A percentile compares a stretch with the other conserved stretches of the same genome.
phyloP scores from a whole-genome alignment of 257 asterid species.

The Forsythia viridissima region DNA sequence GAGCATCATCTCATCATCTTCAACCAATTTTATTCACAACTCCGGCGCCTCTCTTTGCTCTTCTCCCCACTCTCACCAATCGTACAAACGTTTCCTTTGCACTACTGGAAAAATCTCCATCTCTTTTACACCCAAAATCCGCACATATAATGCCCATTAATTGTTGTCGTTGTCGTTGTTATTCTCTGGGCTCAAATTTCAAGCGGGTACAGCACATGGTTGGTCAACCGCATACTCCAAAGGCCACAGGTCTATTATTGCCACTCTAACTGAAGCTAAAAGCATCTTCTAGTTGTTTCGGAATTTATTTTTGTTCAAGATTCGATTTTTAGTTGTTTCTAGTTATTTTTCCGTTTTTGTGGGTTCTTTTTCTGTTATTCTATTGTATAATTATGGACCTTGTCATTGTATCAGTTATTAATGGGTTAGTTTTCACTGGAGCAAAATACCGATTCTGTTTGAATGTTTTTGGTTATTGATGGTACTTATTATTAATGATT shows the following conservation, averaged over 20 bases:
- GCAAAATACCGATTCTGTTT: background rate
- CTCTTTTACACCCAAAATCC: slow-evolving; percentile 27
- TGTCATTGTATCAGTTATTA: background rate
- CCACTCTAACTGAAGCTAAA: background rate
- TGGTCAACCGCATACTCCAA: slow-evolving; percentile 26
- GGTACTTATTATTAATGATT: slow-evolving; percentile 10
- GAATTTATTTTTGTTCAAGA: background rate
- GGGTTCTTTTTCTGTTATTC: background rate
- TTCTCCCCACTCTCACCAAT: slow-evolving; percentile 32
- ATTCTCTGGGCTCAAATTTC: slow-evolving; percentile 21
- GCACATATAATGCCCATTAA: slow-evolving; percentile 12
- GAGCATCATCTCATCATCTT: slow-evolving; percentile 45
- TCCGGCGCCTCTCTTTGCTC: slow-evolving; percentile 33
- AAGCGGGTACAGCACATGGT: slow-evolving; percentile 26
- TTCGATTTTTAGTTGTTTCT: background rate
- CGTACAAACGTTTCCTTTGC: slow-evolving; percentile 18
- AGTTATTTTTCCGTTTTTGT: background rate
- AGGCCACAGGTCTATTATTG: slow-evolving; percentile 47
- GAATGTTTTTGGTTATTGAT: background rate
- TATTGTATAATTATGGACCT: background rate
- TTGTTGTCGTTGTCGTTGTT: slow-evolving; percentile 23
- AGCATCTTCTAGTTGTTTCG: background rate
- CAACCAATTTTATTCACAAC: slow-evolving; percentile 32
- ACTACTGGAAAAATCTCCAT: slow-evolving; percentile 12
- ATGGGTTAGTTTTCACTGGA: background rate